These are phyloP conservation scores for Candida pseudocylindracea DNA, from an alignment of 1,139 yeast genomes.

Conservation along the genomic window DNA sequence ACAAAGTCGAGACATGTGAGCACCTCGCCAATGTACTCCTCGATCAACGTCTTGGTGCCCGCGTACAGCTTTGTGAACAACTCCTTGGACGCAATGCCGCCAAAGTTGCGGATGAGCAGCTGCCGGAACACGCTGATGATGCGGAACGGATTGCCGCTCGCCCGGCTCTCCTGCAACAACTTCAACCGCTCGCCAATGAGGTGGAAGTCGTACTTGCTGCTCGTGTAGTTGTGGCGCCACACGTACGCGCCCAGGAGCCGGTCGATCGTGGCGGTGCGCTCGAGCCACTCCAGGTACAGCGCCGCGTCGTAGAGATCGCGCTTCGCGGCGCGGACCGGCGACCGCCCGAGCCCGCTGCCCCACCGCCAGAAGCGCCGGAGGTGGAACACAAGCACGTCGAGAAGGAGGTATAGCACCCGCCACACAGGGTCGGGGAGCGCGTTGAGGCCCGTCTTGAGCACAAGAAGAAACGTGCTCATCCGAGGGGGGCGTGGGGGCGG, in stretches of 20 bases:
- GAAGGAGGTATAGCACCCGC: no score
- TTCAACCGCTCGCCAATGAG: slow-evolving; percentile 57
- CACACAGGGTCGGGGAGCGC: no score
- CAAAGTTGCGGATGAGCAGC: slow-evolving; percentile 74
- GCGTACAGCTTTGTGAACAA: slow-evolving; percentile 63
- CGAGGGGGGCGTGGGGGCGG: no score
- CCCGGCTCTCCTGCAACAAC: slow-evolving; percentile 38
- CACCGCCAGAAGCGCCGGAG: no score
- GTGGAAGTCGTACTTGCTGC: slow-evolving; percentile 66
- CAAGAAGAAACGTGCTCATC: no score
- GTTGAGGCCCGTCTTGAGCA: no score
- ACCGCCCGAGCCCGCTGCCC: no score
- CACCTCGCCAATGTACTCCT: slow-evolving; percentile 67
- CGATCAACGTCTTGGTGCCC: slow-evolving; percentile 77
- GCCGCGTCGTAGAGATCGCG: slow-evolving; percentile 13
- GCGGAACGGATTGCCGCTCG: slow-evolving; percentile 27
- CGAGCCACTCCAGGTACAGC: slow-evolving; percentile 39
- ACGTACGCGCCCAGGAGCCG: slow-evolving; percentile 44
- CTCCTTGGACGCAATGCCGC: slow-evolving; percentile 67
- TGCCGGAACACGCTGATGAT: slow-evolving; percentile 58
- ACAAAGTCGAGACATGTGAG: slow-evolving; percentile 41
- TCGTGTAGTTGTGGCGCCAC: slow-evolving; percentile 75
- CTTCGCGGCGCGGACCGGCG: no score
- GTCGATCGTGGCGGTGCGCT: slow-evolving; percentile 36
- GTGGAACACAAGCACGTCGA: no score